Conservation (phyloP, 2,329 filamentous ascomycete species). For the Lasiodiplodia theobromae region DNA sequence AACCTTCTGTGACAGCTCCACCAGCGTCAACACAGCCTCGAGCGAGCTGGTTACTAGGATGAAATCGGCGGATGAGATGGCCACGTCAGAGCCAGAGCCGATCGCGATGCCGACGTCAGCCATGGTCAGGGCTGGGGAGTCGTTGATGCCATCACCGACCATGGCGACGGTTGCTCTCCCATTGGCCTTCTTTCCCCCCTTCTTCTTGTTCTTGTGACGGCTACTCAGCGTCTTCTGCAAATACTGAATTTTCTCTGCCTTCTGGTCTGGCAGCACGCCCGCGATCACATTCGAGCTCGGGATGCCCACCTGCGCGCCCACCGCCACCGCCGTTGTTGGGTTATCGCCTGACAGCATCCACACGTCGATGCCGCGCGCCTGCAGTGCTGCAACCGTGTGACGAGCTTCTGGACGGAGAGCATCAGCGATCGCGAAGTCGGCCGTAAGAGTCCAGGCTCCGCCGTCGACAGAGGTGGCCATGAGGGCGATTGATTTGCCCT, state of each 20-base stretch:
- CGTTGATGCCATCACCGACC: conserved; percentile 88
- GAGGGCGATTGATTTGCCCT: conserved; percentile 52
- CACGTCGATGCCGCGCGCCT: conserved; percentile 71
- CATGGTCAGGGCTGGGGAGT: conserved; percentile 79
- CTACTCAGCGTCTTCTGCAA: conserved; percentile 48
- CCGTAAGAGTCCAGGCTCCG: conserved; percentile 56
- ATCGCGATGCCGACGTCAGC: conserved; percentile 86
- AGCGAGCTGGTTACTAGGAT: conserved; percentile 78
- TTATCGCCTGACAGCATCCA: conserved; percentile 97
- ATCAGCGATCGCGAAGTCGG: conserved; percentile 79
- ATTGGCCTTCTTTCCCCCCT: conserved; percentile 25
- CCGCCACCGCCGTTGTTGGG: conserved; percentile 78
- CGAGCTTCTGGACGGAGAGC: conserved; percentile 77
- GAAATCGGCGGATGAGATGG: conserved; percentile 81
- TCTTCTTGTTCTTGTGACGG: not conserved
- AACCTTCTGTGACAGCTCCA: conserved; percentile 73
- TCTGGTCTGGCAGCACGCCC: conserved; percentile 84
- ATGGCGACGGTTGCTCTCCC: conserved; percentile 72
- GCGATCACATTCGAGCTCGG: conserved; percentile 77
- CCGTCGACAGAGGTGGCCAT: conserved; percentile 38
- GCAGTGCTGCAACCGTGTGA: conserved; percentile 69
- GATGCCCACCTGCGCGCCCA: conserved; percentile 79
- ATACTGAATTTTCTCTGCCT: conserved; percentile 72
- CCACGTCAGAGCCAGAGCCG: conserved; percentile 81
- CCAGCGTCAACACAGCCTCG: conserved; percentile 72